Evolutionary conservation across 306 rosid species (phyloP).

Genomic region (Corylus heterophylla): DNA sequence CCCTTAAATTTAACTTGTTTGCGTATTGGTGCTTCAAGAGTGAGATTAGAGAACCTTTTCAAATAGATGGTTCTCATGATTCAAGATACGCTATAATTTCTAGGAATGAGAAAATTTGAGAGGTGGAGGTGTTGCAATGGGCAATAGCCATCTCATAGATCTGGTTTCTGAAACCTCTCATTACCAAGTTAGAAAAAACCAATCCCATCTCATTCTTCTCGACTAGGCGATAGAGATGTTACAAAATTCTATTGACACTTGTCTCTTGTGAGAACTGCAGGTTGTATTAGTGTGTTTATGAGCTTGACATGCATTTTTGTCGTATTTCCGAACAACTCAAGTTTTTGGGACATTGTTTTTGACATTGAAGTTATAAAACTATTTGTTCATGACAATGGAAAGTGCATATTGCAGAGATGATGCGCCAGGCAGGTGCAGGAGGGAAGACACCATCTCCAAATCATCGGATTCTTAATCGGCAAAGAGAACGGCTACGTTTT

Average conservation of each 20-base stretch:
- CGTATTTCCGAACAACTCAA: background rate
- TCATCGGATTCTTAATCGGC: conserved; percentile 42
- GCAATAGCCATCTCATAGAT: background rate
- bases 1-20: background rate
- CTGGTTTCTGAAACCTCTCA: too few relatives aligned
- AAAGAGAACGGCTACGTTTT: conserved; percentile 28
- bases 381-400: conserved; percentile 15
- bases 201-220: too few relatives aligned
- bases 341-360: background rate
- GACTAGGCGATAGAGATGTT: too few relatives aligned
- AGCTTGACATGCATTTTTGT: background rate
- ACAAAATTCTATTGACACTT: background rate
- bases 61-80: background rate
- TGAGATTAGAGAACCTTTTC: background rate
- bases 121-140: background rate
- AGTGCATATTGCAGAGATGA: conserved; percentile 64
- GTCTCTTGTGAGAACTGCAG: background rate
- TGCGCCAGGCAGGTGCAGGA: conserved; percentile 70
- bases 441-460: conserved; percentile 63
- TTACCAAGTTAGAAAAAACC: too few relatives aligned
- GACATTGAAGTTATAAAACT: background rate
- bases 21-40: background rate
- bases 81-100: background rate
- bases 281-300: background rate
- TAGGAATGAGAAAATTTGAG: background rate